Base-by-base conservation (phyloP, 2,329 filamentous ascomycete genomes). In the Aspergillus phoenicis region DNA sequence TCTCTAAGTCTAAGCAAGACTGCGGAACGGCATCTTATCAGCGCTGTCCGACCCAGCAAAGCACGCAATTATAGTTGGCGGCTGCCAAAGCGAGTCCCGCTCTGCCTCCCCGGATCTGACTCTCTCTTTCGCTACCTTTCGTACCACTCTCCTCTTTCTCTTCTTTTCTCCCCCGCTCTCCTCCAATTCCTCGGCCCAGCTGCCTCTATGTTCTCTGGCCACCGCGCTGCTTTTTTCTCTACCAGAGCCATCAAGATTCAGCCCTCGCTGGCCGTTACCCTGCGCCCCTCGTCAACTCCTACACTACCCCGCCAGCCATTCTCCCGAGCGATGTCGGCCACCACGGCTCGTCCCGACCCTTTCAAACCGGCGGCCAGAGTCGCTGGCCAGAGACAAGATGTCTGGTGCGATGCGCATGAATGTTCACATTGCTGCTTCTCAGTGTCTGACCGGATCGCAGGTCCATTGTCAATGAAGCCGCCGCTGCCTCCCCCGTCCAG, bases 401-500 rank as follows among this genome's bases (percentile, higher is more conserved):
- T 83, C 56, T 83, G 78, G 81, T 81, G 62, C 45, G 66, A 58
- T 11, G 28, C 33, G 36, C 11, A 36, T 5, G 24, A n/a, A n/a
- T 24, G 54, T 20, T 36, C 49, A 5, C 38, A 7, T 22, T 41
- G n/a, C 47, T 51, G 20, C 30, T 36, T 24, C 38, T 48, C 30
- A 55, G 7, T 48, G 28, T n/a, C 70, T 62, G 68, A 68, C 41
- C 11, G 17, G 13, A 17, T 36, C 38, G 10, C 59, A 86, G 84
- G 84, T 85, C 85, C 17, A 89, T 89, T 66, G 84, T 89, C 73
- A 89, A 89, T 66, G 87, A 89, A 74, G 87, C 87, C 3, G 87
- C 87, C 4, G 84, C 85, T 11, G 84, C 84, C 49, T 87, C 85
- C 20, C 84, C 85, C 1, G 81, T 88, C 45, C 84, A 88, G 74